Evolutionary conservation across 2,329 filamentous ascomycete genomes (phyloP).

Genomic region (Pyrenophora seminiperda): DNA sequence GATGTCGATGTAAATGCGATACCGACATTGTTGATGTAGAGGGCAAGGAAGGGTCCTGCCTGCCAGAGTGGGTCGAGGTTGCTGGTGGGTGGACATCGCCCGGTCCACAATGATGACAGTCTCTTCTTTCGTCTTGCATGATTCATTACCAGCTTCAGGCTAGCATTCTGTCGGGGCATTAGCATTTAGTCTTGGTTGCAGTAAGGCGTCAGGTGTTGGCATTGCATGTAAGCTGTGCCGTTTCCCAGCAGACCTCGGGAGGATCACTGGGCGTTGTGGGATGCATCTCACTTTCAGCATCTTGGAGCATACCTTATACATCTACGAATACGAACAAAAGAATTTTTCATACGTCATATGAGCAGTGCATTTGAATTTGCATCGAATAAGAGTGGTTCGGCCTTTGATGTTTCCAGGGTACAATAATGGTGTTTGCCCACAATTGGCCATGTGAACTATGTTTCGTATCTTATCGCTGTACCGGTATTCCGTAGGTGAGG

Average conservation of each 20-base stretch:
- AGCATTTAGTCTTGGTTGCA: constrained; percentile 22
- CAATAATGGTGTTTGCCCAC: neutral
- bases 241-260: constrained; percentile 6
- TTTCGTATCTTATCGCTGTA: constrained; percentile 15
- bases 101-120: constrained; percentile 18
- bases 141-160: constrained; percentile 24
- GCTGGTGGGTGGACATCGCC: constrained; percentile 86
- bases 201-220: constrained; percentile 31
- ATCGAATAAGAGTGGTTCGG: neutral
- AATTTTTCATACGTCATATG: neutral
- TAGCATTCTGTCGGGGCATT: constrained; percentile 29
- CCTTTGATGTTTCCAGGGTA: neutral
- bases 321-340: constrained; percentile 11
- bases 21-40: constrained; percentile 98
- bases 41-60: constrained; percentile 93
- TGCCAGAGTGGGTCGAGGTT: constrained; percentile 96
- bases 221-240: constrained; percentile 23
- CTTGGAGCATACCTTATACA: constrained; percentile 2
- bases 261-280: constrained; percentile 17
- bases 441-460: constrained; percentile 11
- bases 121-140: constrained; percentile 16
- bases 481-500: no score
- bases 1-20: constrained; percentile 94
- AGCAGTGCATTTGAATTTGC: neutral
- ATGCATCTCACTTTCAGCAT: constrained; percentile 2